Base-by-base conservation (phyloP, 345 rosid genomes). In the Brassica rapa region DNA sequence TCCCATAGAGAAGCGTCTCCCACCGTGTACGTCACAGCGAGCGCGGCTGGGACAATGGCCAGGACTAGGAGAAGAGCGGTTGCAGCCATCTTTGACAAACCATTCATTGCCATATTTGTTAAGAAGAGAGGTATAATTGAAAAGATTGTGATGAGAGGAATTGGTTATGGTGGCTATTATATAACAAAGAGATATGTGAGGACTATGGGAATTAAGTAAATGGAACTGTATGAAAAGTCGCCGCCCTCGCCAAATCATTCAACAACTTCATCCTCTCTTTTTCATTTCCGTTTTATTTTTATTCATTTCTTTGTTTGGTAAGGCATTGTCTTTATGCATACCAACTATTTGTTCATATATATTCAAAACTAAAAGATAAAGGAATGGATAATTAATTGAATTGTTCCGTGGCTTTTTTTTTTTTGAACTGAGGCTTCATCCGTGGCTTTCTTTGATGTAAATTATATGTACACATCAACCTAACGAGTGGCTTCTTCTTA, bases 161-260 rank as follows among this genome's bases (percentile, higher is more conserved):
- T 37, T 78, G 81, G 61, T 15, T 0, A 16, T 10, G 77, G 30
- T 79, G 46, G 25, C 62, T 79, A 61, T 73, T 73, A 15, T 79
- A 73, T 73, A 79, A 67, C 78, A 67, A 62, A 29, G 84, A 46
- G 65, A 16, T 15, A 11, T 72, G 72, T 33, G 35, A 8, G 21
- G 72, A 41, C 66, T 66, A 2, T 15, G 14, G 0, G 49, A 29
- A 41, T 66, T 72, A 43, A 43, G 9, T 72, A 61, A 33, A 51
- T 56, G 1, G 32, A 79, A 73, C 16, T 51, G 70, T 68, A 68
- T 61, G 69, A 79, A 79, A 79, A 68, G 78, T 79, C 82, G 82
- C 74, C 82, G 74, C 82, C 55, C 74, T 66, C 23, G 78, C 78
- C 78, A 79, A 67, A 77, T 73, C 82, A 73, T 73, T 79, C 78